Evolutionary conservation across 2,329 filamentous ascomycete genomes (phyloP), one percentile per base, ranked within the genome.

Genomic region (Ophiostoma angusticollis): DNA sequence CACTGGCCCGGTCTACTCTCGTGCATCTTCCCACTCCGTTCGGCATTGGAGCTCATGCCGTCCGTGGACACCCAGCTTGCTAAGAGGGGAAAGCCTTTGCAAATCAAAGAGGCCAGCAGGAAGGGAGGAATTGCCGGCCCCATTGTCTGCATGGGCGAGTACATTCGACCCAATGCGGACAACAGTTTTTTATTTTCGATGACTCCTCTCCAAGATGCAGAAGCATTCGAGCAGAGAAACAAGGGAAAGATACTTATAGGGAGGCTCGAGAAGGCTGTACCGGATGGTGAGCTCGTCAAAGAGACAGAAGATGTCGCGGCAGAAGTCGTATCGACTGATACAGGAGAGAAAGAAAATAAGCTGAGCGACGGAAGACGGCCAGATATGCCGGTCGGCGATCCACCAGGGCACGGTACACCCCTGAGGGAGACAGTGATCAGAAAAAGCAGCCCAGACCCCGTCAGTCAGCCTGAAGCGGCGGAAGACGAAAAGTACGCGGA

Each of bases 111-210:
- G n/a, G 25, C 33, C 9, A 7, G 23, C 16, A 30, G 22, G 3
- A 37, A 16, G 3, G 35, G 35, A 0, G 23, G 19, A 2, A 4
- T 45, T 6, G 18, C 32, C 5, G 41, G 35, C 2, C 28, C 37
- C 4, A 39, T 45, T 13, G 32, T 30, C 14, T 12, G 24, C n/a
- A 13, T 43, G 12, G 31, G 34, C 6, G 34, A 42, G 9, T 35
- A 39, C n/a, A 21, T 27, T 2, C 38, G 28, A 5, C 31, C 43
- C 1, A 37, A 40, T 8, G 13, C 32, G 14, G 31, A 25, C 11
- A 30, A 27, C 13, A 35, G 31, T 7, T 33, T 47, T 6, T 3
- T 45, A 4, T 46, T 47, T 18, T 45, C 45, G 0, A 41, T 47
- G 19, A 45, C 43, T 1, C 45, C 41, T 14, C 18, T 36, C 5